Base-by-base conservation (phyloP, 352 stramenopile species). In the Pythium coloratum region DNA sequence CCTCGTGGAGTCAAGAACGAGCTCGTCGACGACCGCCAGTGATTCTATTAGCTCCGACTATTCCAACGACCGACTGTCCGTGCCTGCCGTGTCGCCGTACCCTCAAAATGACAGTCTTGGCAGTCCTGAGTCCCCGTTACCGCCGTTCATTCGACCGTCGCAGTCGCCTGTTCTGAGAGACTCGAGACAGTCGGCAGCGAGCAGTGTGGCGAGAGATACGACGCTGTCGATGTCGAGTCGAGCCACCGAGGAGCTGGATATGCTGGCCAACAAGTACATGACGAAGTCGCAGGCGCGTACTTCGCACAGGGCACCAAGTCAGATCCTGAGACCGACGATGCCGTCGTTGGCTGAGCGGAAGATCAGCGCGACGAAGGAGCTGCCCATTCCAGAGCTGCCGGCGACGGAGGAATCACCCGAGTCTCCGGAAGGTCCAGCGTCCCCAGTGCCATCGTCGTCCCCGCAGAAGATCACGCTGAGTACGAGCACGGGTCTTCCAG, bases 21-120 rank as follows among this genome's bases (percentile, higher is more conserved):
- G 67, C 26, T 57, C 36, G 7, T 73, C 67, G 26, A 69, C 56
- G n/a, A 62, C 61, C 7, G 56, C 67, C 20, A 69, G 49, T 40
- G 67, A 73, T 20, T 73, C 67, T 32, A 69, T 73, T 62, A 64
- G 46, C 10, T 73, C 67, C n/a, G 67, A 73, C 28, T 26, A 57
- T 5, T 66, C 65, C 10, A 60, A 61, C 30, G 46, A 30, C 46
- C 20, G 28, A 38, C 12, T 14, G 20, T 66, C 64, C 28, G 30
- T 54, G n/a, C 55, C 62, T 26, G 33, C 14, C 14, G 33, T 54
- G 2, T 32, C 54, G 10, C 38, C 58, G 12, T 67, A 63, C 33
- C 53, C 59, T n/a, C 28, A 24, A 14, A 63, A 54, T 32, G 30
- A 53, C 46, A 44, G 32, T n/a, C 32, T 44, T 2, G 12, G 6